Evolutionary conservation across 139 green algal species (phyloP).

Genomic region (Dunaliella sp.): DNA sequence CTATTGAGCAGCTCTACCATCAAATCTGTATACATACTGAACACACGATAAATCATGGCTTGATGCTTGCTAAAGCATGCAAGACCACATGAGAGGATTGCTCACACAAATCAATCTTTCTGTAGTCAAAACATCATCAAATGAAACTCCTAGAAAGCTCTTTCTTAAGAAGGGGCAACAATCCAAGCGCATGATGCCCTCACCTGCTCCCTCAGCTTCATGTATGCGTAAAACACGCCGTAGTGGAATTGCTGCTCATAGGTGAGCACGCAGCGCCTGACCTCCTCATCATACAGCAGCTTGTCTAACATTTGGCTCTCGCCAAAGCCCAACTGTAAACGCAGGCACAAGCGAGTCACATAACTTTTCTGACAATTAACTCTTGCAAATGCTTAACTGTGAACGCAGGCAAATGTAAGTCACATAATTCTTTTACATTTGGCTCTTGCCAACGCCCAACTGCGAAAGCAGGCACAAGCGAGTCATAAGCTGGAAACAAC

Average conservation of each 20-base stretch:
- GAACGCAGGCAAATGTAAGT: too few relatives aligned
- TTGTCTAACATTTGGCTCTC: conserved; percentile 93
- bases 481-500: too few relatives aligned
- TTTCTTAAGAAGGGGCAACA: not conserved
- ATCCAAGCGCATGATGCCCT: not conserved
- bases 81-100: too few relatives aligned
- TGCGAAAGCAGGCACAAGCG: too few relatives aligned
- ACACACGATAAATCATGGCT: too few relatives aligned
- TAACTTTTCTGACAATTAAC: conserved; percentile 92
- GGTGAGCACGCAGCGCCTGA: conserved; percentile 63
- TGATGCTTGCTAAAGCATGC: too few relatives aligned
- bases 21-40: too few relatives aligned
- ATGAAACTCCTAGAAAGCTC: too few relatives aligned
- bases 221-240: conserved; percentile 86
- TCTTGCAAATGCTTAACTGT: conserved; percentile 84
- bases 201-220: conserved; percentile 83
- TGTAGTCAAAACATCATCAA: too few relatives aligned
- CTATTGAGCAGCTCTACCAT: too few relatives aligned
- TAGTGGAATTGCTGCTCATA: conserved; percentile 97
- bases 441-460: not conserved
- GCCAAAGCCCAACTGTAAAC: conserved; percentile 77
- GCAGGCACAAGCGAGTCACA: not conserved
- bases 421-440: not conserved
- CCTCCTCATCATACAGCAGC: conserved; percentile 93
- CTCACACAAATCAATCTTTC: too few relatives aligned